Evolutionary conservation across 257 asterid species (phyloP).

Genomic region (Solanum peruvianum): DNA sequence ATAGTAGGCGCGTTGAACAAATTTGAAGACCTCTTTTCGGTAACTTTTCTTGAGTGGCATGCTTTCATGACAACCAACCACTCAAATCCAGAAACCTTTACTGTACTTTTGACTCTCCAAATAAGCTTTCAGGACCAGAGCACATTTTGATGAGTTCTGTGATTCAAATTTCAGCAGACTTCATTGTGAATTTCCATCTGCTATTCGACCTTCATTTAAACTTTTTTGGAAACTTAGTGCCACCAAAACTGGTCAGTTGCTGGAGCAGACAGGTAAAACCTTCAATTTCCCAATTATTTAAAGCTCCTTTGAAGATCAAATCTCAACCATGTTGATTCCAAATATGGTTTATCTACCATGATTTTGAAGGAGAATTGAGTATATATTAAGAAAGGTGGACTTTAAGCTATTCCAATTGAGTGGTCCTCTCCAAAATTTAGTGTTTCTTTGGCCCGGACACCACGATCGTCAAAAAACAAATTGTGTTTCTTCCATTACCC

Average conservation of each 20-base stretch:
- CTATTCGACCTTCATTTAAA: neutral
- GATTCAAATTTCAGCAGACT: neutral
- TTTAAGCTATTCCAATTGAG: neutral
- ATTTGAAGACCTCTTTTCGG: neutral
- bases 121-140: neutral
- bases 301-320: neutral
- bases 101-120: neutral
- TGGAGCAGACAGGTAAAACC: neutral
- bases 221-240: neutral
- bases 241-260: neutral
- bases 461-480: neutral
- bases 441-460: neutral
- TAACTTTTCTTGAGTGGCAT: neutral
- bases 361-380: neutral
- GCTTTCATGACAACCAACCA: neutral
- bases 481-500: neutral
- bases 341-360: neutral
- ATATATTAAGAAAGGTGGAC: neutral
- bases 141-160: neutral
- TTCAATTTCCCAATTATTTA: neutral
- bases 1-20: neutral
- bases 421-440: neutral
- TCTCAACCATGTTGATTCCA: neutral
- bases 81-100: neutral
- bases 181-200: neutral